Evolutionary conservation across 306 rosid genomes (phyloP).

Genomic region (Alnus rubra): DNA sequence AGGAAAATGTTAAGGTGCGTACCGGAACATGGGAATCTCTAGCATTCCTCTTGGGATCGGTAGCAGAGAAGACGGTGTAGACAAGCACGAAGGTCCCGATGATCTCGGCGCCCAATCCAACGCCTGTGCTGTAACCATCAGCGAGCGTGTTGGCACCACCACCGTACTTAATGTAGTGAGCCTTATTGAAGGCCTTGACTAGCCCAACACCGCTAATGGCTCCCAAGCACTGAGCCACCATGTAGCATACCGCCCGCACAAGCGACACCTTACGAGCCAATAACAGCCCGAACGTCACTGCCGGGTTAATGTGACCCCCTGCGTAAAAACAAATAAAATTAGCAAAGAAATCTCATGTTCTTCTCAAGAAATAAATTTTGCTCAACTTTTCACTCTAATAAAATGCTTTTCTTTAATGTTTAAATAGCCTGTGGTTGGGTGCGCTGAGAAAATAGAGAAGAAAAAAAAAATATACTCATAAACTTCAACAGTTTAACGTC

Average conservation of each 20-base stretch:
- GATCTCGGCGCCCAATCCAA: slow-evolving; percentile 83
- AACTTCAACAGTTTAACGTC: no score
- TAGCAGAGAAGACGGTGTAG: slow-evolving; percentile 92
- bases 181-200: slow-evolving; percentile 78
- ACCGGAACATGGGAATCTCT: slow-evolving; percentile 97
- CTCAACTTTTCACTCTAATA: no score
- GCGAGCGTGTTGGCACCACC: slow-evolving; percentile 73
- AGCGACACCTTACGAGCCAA: slow-evolving; percentile 94
- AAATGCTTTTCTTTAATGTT: no score
- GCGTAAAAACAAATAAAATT: not conserved
- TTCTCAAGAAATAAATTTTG: no score
- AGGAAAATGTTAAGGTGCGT: not conserved
- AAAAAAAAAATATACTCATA: no score
- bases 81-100: slow-evolving; percentile 86
- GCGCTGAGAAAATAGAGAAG: no score
- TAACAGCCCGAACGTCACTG: slow-evolving; percentile 88
- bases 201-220: slow-evolving; percentile 87
- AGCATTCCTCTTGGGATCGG: slow-evolving; percentile 89
- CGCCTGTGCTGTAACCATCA: slow-evolving; percentile 56
- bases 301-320: slow-evolving; percentile 99
- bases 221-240: slow-evolving; percentile 87
- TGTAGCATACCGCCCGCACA: slow-evolving; percentile 75
- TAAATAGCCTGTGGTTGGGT: no score
- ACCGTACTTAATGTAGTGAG: slow-evolving; percentile 46
- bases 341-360: not conserved